These are phyloP conservation scores for Garcia nutans DNA, from an alignment of 345 rosid genomes.

Conservation along the genomic window DNA sequence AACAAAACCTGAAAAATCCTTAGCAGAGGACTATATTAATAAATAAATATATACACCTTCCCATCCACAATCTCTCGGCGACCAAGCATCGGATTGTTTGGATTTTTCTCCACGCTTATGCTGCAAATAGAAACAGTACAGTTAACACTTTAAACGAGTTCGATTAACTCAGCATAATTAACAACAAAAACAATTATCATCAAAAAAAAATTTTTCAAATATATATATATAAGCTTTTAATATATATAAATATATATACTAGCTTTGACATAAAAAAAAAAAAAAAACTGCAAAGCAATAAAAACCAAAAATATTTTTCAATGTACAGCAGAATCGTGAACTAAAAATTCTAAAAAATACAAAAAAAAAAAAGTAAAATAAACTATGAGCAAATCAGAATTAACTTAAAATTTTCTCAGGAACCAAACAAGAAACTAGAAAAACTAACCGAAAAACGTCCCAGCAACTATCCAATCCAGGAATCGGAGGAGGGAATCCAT, in stretches of 20 bases:
- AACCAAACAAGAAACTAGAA: conserved; percentile 16
- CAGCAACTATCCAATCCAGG: conserved; percentile 83
- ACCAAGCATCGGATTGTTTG: no score
- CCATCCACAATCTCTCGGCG: no score
- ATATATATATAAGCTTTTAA: background rate
- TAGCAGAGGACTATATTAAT: no score
- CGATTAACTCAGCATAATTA: background rate
- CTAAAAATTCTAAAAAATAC: background rate
- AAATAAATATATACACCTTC: no score
- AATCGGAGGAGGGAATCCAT: conserved; percentile 75
- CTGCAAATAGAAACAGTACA: no score
- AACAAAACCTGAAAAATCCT: no score
- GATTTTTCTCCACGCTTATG: no score
- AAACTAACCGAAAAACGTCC: conserved; percentile 89
- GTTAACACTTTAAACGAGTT: conserved; percentile 10
- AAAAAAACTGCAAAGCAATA: background rate
- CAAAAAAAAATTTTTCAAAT: no score
- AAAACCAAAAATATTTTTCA: background rate
- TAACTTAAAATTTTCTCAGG: conserved; percentile 4
- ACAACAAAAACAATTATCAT: background rate
- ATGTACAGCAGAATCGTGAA: background rate
- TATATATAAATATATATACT: background rate
- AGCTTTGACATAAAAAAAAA: background rate
- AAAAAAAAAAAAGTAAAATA: background rate
- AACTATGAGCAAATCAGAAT: background rate